Evolutionary conservation across 2,329 filamentous ascomycete genomes (phyloP).

Genomic region (Talaromyces sp.): DNA sequence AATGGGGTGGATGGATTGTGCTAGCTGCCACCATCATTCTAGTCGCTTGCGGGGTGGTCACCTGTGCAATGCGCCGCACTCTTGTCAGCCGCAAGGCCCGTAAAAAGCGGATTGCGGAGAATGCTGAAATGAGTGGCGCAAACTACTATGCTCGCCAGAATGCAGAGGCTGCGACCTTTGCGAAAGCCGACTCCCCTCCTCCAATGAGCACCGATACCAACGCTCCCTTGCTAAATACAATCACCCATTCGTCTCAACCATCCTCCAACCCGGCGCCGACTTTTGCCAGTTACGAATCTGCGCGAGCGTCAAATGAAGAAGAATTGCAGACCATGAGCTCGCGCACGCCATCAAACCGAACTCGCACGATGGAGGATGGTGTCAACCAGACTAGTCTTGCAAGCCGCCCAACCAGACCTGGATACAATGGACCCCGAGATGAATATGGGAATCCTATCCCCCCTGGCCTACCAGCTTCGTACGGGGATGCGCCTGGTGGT

Average conservation of each 20-base stretch:
- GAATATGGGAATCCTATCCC: slow-evolving; percentile 36
- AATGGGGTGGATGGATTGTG: slow-evolving; percentile 92
- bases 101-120: slow-evolving; percentile 84
- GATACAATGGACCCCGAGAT: slow-evolving; percentile 34
- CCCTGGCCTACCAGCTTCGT: slow-evolving; percentile 20
- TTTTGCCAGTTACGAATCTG: slow-evolving; percentile 39
- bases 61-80: slow-evolving; percentile 90
- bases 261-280: slow-evolving; percentile 41
- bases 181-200: slow-evolving; percentile 48
- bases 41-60: slow-evolving; percentile 72
- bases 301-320: slow-evolving; percentile 9
- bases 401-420: slow-evolving; percentile 3
- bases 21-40: slow-evolving; percentile 83
- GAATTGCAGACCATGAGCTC: slow-evolving; percentile 6
- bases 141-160: slow-evolving; percentile 72
- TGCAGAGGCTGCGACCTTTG: slow-evolving; percentile 24
- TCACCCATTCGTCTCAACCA: slow-evolving; percentile 17
- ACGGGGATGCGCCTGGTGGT: slow-evolving; percentile 25
- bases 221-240: slow-evolving; percentile 52
- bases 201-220: slow-evolving; percentile 50
- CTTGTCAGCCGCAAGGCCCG: slow-evolving; percentile 88
- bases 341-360: neutral
- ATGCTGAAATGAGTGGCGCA: slow-evolving; percentile 94
- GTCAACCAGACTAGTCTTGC: neutral
- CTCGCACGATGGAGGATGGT: neutral